Conservation (phyloP, 257 asterid species). For the Solanum appendiculatum region DNA sequence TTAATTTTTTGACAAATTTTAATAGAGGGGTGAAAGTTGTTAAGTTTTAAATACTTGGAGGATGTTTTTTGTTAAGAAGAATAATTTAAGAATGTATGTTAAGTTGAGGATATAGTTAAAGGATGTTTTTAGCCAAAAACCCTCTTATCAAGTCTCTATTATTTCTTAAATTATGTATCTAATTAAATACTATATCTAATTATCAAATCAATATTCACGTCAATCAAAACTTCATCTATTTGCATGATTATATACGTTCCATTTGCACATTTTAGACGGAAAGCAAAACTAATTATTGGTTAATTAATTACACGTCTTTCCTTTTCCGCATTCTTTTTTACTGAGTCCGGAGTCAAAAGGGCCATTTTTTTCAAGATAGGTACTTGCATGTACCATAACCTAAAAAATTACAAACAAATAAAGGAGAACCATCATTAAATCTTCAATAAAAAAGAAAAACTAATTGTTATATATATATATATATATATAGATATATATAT, state of each 20-base stretch:
- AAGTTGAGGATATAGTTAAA: too few species aligned
- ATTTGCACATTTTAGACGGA: background rate
- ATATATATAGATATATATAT: too few species aligned
- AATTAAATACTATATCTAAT: background rate
- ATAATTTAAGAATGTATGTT: too few species aligned
- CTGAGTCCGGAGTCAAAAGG: too few species aligned
- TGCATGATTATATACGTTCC: background rate
- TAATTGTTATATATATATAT: too few species aligned
- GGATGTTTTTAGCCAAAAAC: too few species aligned
- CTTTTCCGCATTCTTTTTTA: background rate
- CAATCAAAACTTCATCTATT: background rate
- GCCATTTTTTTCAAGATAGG: conserved; percentile 4
- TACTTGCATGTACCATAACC: conserved; percentile 54
- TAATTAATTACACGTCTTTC: background rate
- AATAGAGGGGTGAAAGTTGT: too few species aligned
- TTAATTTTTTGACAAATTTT: too few species aligned
- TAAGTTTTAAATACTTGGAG: too few species aligned
- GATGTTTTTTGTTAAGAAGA: too few species aligned
- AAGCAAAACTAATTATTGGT: background rate
- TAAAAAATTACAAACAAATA: conserved; percentile 5
- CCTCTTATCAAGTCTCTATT: background rate
- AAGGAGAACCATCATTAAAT: background rate
- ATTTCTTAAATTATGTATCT: background rate
- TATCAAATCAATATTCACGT: background rate
- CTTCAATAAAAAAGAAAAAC: background rate